Evolutionary conservation across 1,284 basidiomycete genomes (phyloP).

Genomic region (Trametes versicolor): DNA sequence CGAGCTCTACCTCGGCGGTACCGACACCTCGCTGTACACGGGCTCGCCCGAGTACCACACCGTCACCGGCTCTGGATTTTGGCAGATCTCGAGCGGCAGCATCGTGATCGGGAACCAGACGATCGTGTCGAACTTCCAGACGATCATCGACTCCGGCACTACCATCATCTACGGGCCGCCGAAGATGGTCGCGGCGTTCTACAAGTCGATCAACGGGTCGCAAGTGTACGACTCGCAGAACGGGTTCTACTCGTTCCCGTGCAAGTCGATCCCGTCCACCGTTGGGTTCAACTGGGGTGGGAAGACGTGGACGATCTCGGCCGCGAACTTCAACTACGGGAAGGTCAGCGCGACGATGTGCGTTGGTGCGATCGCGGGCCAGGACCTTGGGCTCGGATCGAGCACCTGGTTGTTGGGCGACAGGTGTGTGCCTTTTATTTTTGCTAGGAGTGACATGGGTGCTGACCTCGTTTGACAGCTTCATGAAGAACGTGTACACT

Average conservation of each 20-base stretch:
- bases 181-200: constrained; percentile 53
- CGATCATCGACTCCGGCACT: constrained; percentile 57
- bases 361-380: constrained; percentile 41
- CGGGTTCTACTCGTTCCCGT: constrained; percentile 45
- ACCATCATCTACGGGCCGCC: constrained; percentile 63
- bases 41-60: constrained; percentile 52
- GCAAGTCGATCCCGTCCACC: constrained; percentile 34
- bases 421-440: constrained; percentile 30
- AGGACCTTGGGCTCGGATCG: constrained; percentile 37
- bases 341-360: constrained; percentile 32
- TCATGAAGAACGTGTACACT: constrained; percentile 42
- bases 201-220: constrained; percentile 54
- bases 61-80: constrained; percentile 41
- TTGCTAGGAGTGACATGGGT: neutral
- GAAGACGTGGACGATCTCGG: constrained; percentile 41
- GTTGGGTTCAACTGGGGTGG: constrained; percentile 47
- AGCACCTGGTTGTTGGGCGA: constrained; percentile 44
- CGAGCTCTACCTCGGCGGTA: constrained; percentile 61
- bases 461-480: constrained; percentile 25
- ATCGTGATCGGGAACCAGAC: constrained; percentile 39
- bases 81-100: constrained; percentile 39
- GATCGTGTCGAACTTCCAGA: constrained; percentile 16
- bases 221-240: constrained; percentile 38
- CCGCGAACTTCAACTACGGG: constrained; percentile 44
- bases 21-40: constrained; percentile 48